phyloP scores from a whole-genome alignment of 2,329 filamentous ascomycete genomes.

The Neofusicoccum ribis region DNA sequence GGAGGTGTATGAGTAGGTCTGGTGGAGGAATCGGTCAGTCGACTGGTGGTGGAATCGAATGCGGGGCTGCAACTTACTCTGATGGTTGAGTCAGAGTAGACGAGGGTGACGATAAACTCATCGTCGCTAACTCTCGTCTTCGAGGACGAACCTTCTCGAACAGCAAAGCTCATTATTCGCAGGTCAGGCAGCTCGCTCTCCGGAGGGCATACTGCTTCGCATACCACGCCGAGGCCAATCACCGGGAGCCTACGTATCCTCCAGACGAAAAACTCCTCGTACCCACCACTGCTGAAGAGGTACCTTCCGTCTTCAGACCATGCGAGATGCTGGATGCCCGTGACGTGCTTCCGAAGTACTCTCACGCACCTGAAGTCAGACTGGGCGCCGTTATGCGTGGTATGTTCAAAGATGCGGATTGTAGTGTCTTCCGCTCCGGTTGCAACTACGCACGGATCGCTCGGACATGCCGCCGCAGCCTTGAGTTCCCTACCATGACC shows the following conservation, averaged over 20 bases:
- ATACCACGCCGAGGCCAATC: constrained; percentile 54
- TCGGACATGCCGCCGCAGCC: constrained; percentile 51
- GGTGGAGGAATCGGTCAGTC: background rate
- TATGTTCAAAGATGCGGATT: constrained; percentile 69
- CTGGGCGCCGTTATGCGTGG: constrained; percentile 28
- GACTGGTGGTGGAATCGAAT: background rate
- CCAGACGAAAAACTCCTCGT: constrained; percentile 91
- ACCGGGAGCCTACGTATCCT: constrained; percentile 58
- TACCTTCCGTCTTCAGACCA: constrained; percentile 69
- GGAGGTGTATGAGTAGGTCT: constrained; percentile 49
- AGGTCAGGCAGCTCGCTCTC: constrained; percentile 63
- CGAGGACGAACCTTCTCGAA: constrained; percentile 33
- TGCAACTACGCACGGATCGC: constrained; percentile 50
- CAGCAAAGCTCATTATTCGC: constrained; percentile 78
- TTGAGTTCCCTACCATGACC: constrained; percentile 88
- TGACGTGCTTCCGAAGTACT: constrained; percentile 73
- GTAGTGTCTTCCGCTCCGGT: constrained; percentile 71
- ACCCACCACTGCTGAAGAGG: constrained; percentile 83
- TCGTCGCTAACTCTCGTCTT: constrained; percentile 24
- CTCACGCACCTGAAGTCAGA: constrained; percentile 52
- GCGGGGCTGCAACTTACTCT: constrained; percentile 46
- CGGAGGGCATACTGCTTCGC: constrained; percentile 52
- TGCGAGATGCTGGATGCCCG: constrained; percentile 77
- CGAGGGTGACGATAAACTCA: constrained; percentile 65
- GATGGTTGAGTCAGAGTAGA: constrained; percentile 80